phyloP scores from a whole-genome alignment of 495 filamentous ascomycete genomes.

The Podospora anserina region DNA sequence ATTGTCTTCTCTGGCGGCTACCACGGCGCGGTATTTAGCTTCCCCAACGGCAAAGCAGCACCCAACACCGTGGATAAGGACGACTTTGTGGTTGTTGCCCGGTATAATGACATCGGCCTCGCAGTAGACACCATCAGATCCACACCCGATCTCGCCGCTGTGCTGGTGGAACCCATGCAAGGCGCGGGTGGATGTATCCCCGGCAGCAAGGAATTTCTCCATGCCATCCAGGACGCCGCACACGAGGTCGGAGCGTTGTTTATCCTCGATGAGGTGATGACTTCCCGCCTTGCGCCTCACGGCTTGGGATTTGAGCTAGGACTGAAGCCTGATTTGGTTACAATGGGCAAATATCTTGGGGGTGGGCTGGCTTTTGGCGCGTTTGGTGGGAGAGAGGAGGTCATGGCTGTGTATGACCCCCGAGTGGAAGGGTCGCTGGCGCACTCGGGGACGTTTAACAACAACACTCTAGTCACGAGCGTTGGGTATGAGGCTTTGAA shows the following conservation, averaged over 20 bases:
- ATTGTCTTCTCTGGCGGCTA: slow-evolving; percentile 53
- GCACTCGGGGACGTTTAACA: slow-evolving; percentile 68
- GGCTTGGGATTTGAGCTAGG: slow-evolving; percentile 45
- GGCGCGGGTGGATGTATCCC: slow-evolving; percentile 52
- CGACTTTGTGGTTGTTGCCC: slow-evolving; percentile 48
- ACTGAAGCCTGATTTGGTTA: slow-evolving; percentile 56
- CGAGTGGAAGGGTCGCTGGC: slow-evolving; percentile 27
- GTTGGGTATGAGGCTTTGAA: slow-evolving; percentile 48
- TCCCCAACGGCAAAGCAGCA: slow-evolving; percentile 27
- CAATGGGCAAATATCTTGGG: slow-evolving; percentile 62
- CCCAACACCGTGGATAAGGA: slow-evolving; percentile 34
- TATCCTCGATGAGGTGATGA: slow-evolving; percentile 66
- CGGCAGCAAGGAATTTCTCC: slow-evolving; percentile 45
- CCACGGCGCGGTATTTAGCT: slow-evolving; percentile 52
- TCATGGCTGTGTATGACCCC: slow-evolving; percentile 58
- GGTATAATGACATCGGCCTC: slow-evolving; percentile 48
- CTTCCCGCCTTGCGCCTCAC: slow-evolving; percentile 49
- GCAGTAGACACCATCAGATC: slow-evolving; percentile 36
- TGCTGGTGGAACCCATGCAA: slow-evolving; percentile 60
- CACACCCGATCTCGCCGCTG: slow-evolving; percentile 45
- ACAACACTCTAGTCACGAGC: slow-evolving; percentile 60
- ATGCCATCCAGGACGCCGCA: slow-evolving; percentile 30
- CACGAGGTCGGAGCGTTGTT: slow-evolving; percentile 47
- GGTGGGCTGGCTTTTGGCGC: slow-evolving; percentile 62
- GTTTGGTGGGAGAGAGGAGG: slow-evolving; percentile 55